Percentiles rank a stretch among this genome's conserved stretches.
Conservation (phyloP, 805 yeast genomes). For the Brettanomyces custersianus region DNA sequence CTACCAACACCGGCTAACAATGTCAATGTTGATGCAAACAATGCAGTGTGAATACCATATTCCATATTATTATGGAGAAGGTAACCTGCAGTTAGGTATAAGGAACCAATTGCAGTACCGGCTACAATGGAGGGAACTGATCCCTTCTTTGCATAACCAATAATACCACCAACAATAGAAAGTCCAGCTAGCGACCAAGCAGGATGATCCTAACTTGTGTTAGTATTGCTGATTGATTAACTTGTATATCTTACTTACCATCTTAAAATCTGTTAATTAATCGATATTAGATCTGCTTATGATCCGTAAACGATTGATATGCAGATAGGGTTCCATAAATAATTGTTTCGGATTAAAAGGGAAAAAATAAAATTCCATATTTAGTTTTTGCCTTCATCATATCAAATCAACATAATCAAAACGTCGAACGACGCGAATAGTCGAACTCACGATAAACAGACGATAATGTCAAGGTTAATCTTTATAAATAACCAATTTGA, state of each 20-base stretch:
- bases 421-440: no score
- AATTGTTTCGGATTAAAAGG: no score
- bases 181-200: slow-evolving; percentile 12
- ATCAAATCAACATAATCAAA: no score
- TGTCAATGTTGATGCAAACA: slow-evolving; percentile 60
- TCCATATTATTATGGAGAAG: slow-evolving; percentile 64
- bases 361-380: no score
- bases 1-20: slow-evolving; percentile 68
- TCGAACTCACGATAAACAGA: no score
- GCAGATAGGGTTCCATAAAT: no score
- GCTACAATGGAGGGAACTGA: slow-evolving; percentile 77
- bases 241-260: no score
- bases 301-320: no score
- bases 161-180: slow-evolving; percentile 23
- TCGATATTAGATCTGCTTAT: no score
- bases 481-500: slow-evolving; percentile 1
- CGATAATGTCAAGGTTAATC: no score
- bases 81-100: slow-evolving; percentile 68
- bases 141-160: slow-evolving; percentile 41
- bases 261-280: no score
- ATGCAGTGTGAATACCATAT: slow-evolving; percentile 73
- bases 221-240: slow-evolving; percentile 1
- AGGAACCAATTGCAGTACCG: slow-evolving; percentile 52
- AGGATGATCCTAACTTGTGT: slow-evolving; percentile 5
- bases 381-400: no score